These are phyloP conservation scores for Arthrobotrys conoides DNA, from an alignment of 2,329 filamentous ascomycete genomes.

Conservation along the genomic window DNA sequence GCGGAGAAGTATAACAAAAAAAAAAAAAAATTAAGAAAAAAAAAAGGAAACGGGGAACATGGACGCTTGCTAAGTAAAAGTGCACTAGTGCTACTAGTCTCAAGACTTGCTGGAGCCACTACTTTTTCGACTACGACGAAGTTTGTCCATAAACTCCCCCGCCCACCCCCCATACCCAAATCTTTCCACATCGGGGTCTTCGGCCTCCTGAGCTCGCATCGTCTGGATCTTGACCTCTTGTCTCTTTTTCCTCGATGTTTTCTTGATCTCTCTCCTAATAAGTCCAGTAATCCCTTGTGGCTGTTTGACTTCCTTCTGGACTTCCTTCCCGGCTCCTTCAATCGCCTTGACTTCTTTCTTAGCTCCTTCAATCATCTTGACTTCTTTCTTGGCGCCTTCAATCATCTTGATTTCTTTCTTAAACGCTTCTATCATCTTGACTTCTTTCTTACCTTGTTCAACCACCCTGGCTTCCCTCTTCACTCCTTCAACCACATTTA, in stretches of 20 bases:
- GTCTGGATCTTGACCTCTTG: background rate
- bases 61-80: constrained; percentile 3
- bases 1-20: background rate
- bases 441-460: no score
- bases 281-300: background rate
- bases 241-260: background rate
- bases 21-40: background rate
- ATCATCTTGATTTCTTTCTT: no score
- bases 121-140: background rate
- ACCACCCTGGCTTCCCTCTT: no score
- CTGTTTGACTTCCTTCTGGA: background rate
- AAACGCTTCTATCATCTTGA: no score
- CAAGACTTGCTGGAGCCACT: background rate
- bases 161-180: constrained; percentile 4
- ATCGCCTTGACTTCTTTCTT: background rate
- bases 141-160: background rate
- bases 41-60: background rate
- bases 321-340: background rate
- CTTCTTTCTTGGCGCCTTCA: no score
- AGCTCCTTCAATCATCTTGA: no score
- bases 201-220: constrained; percentile 6
- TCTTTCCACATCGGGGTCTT: background rate
- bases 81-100: background rate
- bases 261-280: background rate
- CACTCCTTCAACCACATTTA: no score